Percentiles rank a stretch among this genome's conserved stretches.
Conservation (phyloP, 352 stramenopile species). For the Elongisporangium senticosum region DNA sequence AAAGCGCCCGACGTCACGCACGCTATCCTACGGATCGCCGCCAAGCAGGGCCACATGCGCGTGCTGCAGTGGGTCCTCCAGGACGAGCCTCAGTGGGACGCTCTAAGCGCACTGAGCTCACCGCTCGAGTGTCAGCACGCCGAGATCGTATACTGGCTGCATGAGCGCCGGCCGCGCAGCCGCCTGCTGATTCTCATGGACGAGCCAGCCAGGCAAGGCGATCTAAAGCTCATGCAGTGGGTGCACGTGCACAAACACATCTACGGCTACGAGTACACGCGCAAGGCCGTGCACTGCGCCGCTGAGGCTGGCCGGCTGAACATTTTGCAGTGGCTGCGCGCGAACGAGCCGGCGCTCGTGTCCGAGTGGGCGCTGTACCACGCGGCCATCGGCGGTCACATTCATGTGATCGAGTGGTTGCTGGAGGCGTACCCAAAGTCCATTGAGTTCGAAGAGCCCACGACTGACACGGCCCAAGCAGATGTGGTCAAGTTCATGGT, state of each 20-base stretch:
- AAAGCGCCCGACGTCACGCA: conserved; percentile 17
- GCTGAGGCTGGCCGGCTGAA: neutral
- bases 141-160: neutral
- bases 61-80: conserved; percentile 23
- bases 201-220: conserved; percentile 20
- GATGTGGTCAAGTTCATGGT: neutral
- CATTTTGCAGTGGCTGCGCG: neutral
- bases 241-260: conserved; percentile 18
- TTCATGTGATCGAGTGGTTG: neutral
- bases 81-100: neutral
- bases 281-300: neutral
- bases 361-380: neutral
- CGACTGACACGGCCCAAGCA: neutral
- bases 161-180: neutral
- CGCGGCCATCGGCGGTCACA: neutral
- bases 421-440: neutral
- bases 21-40: conserved; percentile 16
- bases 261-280: neutral
- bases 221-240: conserved; percentile 34
- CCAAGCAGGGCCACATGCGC: conserved; percentile 18
- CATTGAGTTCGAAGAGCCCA: neutral
- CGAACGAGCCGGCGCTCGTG: neutral
- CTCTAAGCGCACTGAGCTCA: neutral
- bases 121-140: neutral
- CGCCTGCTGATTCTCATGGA: conserved; percentile 2